Percentiles rank a stretch among this genome's conserved stretches.
Conservation (phyloP, 495 filamentous ascomycete genomes). For the Penicillium mononematosum region DNA sequence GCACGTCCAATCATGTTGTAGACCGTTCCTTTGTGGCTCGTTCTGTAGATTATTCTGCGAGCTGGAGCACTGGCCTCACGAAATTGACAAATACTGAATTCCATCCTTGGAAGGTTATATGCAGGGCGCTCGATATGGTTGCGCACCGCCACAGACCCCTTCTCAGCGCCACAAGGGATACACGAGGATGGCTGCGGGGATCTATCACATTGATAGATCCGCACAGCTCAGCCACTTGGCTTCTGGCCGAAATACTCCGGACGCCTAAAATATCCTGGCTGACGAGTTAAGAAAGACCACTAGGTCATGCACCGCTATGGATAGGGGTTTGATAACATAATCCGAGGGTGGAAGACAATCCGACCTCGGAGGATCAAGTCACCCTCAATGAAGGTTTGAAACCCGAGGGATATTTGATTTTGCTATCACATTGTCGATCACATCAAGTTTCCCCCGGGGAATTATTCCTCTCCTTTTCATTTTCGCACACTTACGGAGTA, state of each 20-base stretch:
- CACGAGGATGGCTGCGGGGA: slow-evolving; percentile 5
- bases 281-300: slow-evolving; percentile 8
- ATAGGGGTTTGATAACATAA: slow-evolving; percentile 1
- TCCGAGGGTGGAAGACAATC: slow-evolving; percentile 16
- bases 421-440: slow-evolving; percentile 6
- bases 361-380: slow-evolving; percentile 14
- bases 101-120: background rate
- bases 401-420: background rate
- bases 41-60: slow-evolving; percentile 4
- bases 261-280: slow-evolving; percentile 4
- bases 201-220: slow-evolving; percentile 25
- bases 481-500: background rate
- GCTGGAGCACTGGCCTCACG: background rate
- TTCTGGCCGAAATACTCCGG: slow-evolving; percentile 24
- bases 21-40: slow-evolving; percentile 8
- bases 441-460: slow-evolving; percentile 10
- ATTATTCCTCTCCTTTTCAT: background rate
- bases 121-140: slow-evolving; percentile 2
- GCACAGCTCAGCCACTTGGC: slow-evolving; percentile 17
- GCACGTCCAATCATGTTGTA: slow-evolving; percentile 13
- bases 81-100: slow-evolving; percentile 21
- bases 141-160: slow-evolving; percentile 11
- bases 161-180: slow-evolving; percentile 20
- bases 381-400: background rate
- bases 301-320: background rate